phyloP scores from a whole-genome alignment of 2,329 filamentous ascomycete species.

The Xylaria sp. region DNA sequence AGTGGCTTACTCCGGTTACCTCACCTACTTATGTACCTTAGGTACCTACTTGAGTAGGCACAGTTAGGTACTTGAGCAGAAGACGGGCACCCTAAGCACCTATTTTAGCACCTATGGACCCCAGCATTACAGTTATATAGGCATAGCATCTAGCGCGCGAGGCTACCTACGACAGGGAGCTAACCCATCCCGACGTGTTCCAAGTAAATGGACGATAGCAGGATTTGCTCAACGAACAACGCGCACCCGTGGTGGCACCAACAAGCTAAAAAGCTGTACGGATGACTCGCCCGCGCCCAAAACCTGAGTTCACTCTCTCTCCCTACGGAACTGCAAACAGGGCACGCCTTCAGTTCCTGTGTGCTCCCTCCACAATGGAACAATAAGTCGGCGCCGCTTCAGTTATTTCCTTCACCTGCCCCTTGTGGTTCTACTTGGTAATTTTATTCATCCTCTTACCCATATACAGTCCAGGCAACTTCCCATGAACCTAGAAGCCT shows the following conservation, averaged over 20 bases:
- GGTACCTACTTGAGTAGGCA: no score
- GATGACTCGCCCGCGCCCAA: slow-evolving; percentile 33
- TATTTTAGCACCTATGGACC: no score
- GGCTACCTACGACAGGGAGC: slow-evolving; percentile 19
- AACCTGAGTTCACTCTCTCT: slow-evolving; percentile 18
- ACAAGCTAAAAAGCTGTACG: slow-evolving; percentile 16
- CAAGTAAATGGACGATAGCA: slow-evolving; percentile 20
- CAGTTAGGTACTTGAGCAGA: no score
- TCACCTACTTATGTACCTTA: no score
- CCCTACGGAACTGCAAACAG: slow-evolving; percentile 20
- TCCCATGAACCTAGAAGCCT: background rate
- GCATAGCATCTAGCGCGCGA: slow-evolving; percentile 16
- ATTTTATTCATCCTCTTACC: slow-evolving; percentile 7
- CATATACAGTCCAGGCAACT: background rate
- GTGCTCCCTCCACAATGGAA: slow-evolving; percentile 27
- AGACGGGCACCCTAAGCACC: background rate
- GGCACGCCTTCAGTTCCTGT: slow-evolving; percentile 19
- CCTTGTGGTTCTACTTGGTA: background rate
- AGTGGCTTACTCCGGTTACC: background rate
- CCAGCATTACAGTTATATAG: background rate
- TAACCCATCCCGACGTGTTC: slow-evolving; percentile 7
- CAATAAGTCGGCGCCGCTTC: slow-evolving; percentile 8
- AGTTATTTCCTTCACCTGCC: background rate
- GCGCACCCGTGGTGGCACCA: slow-evolving; percentile 23
- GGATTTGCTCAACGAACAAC: slow-evolving; percentile 11